Percentiles rank a stretch among this genome's conserved stretches.
Evolutionary conservation across 495 filamentous ascomycete species (phyloP).

Genomic region (Corynascus novoguineensis): DNA sequence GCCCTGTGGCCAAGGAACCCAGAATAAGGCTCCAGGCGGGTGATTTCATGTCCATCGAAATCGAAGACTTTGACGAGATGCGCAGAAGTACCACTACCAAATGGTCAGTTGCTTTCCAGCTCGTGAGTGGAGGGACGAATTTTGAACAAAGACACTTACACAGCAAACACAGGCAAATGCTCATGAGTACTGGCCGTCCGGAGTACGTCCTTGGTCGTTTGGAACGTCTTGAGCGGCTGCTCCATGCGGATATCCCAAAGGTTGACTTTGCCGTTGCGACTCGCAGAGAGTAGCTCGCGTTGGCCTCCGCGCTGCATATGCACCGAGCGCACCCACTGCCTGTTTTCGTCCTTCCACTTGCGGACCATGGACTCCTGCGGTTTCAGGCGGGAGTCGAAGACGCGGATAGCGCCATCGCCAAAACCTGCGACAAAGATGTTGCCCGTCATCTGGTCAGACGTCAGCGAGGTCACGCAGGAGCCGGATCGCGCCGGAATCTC

Average conservation of each 20-base stretch:
- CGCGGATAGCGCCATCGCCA: slow-evolving; percentile 90
- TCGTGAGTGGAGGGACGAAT: background rate
- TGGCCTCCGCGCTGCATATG: slow-evolving; percentile 96
- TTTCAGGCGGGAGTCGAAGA: slow-evolving; percentile 82
- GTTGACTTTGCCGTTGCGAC: slow-evolving; percentile 84
- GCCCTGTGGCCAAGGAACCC: slow-evolving; percentile 71
- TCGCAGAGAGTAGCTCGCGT: slow-evolving; percentile 81
- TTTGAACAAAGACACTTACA: slow-evolving; percentile 56
- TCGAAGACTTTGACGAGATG: slow-evolving; percentile 91
- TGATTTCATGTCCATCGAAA: slow-evolving; percentile 69
- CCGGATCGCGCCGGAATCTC: slow-evolving; percentile 95
- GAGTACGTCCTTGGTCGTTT: slow-evolving; percentile 70
- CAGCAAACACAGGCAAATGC: slow-evolving; percentile 91
- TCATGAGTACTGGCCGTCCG: slow-evolving; percentile 89
- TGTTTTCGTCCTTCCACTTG: slow-evolving; percentile 80
- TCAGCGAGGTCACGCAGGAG: slow-evolving; percentile 90
- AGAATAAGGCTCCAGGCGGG: slow-evolving; percentile 78
- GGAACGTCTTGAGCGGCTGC: slow-evolving; percentile 62
- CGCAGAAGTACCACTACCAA: slow-evolving; percentile 69
- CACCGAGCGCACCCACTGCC: slow-evolving; percentile 90
- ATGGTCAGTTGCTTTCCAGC: slow-evolving; percentile 25
- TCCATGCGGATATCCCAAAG: slow-evolving; percentile 95
- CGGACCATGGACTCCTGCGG: slow-evolving; percentile 84
- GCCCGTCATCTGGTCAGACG: slow-evolving; percentile 94
- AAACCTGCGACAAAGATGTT: slow-evolving; percentile 95